Evolutionary conservation across 1,139 yeast genomes (phyloP).

Genomic region (Blastobotrys ciferrii): DNA sequence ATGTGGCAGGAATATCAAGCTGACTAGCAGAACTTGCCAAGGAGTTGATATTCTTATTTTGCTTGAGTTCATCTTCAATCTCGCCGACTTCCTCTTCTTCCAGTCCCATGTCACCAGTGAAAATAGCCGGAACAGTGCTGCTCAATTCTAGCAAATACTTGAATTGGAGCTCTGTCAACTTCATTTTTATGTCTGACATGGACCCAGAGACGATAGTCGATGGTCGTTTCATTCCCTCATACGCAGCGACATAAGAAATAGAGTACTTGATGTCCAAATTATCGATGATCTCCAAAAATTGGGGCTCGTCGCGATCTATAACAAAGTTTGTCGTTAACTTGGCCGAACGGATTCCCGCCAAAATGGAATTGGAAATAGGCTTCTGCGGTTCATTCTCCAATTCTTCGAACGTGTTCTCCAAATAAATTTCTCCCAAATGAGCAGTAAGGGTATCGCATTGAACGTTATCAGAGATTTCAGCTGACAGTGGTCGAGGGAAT

Average conservation of each 20-base stretch:
- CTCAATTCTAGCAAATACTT: slow-evolving; percentile 55
- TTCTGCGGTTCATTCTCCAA: slow-evolving; percentile 19
- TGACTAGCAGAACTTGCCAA: slow-evolving; percentile 12
- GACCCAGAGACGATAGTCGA: slow-evolving; percentile 55
- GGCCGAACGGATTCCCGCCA: slow-evolving; percentile 71
- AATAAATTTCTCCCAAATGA: slow-evolving; percentile 79
- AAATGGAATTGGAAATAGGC: slow-evolving; percentile 44
- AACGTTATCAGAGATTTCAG: slow-evolving; percentile 34
- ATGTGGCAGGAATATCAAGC: slow-evolving; percentile 1
- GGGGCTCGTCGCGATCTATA: slow-evolving; percentile 46
- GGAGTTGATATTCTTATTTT: slow-evolving; percentile 20
- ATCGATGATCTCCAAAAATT: slow-evolving; percentile 63
- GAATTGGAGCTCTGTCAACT: slow-evolving; percentile 76
- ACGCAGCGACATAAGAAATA: slow-evolving; percentile 52
- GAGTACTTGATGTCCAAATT: slow-evolving; percentile 65
- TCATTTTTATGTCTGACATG: slow-evolving; percentile 63
- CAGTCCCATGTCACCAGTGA: slow-evolving; percentile 42
- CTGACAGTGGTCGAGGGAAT: slow-evolving; percentile 57
- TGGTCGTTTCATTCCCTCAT: slow-evolving; percentile 43
- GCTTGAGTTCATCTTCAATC: slow-evolving; percentile 33
- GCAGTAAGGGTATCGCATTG: slow-evolving; percentile 64
- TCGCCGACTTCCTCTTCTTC: slow-evolving; percentile 67
- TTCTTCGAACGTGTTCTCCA: slow-evolving; percentile 56
- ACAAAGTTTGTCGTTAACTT: slow-evolving; percentile 60
- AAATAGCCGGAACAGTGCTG: slow-evolving; percentile 57